Conservation (phyloP, 2,329 filamentous ascomycete genomes). For the Plenodomus lindquistii region DNA sequence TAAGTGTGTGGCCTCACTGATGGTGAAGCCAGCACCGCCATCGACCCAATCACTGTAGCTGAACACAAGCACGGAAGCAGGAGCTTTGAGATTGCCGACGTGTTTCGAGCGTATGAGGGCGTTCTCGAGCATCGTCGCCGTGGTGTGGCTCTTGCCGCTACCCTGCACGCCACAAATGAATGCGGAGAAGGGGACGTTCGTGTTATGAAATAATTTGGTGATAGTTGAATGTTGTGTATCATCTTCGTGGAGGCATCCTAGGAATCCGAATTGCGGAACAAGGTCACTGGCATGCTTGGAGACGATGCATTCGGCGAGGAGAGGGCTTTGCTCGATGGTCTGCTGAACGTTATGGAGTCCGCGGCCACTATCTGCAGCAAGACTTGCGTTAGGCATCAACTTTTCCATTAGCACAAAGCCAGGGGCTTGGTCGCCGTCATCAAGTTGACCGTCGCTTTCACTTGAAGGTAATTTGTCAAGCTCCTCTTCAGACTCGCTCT, state of each 20-base stretch:
- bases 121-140: slow-evolving; percentile 58
- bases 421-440: neutral
- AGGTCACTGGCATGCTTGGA: slow-evolving; percentile 9
- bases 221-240: neutral
- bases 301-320: slow-evolving; percentile 4
- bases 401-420: slow-evolving; percentile 2
- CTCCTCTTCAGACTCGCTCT: neutral
- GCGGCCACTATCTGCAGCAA: no score
- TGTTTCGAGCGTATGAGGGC: slow-evolving; percentile 49
- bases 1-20: slow-evolving; percentile 63
- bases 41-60: slow-evolving; percentile 55
- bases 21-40: slow-evolving; percentile 51
- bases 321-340: slow-evolving; percentile 13
- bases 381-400: neutral
- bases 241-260: slow-evolving; percentile 1
- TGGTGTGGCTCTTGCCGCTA: slow-evolving; percentile 64
- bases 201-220: slow-evolving; percentile 53
- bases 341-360: neutral
- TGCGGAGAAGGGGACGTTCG: slow-evolving; percentile 59
- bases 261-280: slow-evolving; percentile 17
- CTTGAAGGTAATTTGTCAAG: neutral
- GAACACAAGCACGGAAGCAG: slow-evolving; percentile 63
- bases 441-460: no score
- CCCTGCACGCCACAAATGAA: slow-evolving; percentile 69
- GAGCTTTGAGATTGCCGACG: slow-evolving; percentile 52